Base-by-base conservation (phyloP, 1,139 yeast genomes). In the Kluyveromyces marxianus region DNA sequence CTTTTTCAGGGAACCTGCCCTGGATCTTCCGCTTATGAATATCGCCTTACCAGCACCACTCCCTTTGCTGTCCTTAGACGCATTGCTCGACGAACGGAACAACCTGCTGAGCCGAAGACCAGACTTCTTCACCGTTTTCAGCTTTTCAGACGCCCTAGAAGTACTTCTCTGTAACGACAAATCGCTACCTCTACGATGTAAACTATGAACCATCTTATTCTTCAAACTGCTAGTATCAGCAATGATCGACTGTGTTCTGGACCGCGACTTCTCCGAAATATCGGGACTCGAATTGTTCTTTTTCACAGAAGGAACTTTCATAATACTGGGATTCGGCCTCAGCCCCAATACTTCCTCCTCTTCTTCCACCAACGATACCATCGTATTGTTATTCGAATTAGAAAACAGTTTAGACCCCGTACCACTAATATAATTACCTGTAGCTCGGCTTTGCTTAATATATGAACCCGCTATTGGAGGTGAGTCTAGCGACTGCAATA, bases 381-480 rank as follows among this genome's bases (percentile, higher is more conserved):
- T 37, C n/a, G 43, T 40, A n/a, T 34, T 34, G 25, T 40, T 40
- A 2, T 40, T 27, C 31, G 38, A 34, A 25, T 26, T 5, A n/a
- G 38, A 28, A 27, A 34, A 40, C 7, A 40, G 21, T 24, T 34
- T 39, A 10, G 42, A 34, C 3, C 14, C 25, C 10, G 37, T 34
- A 5, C 33, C 37, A 7, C 14, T 25, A 7, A 6, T 24, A 14
- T 33, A 21, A 28, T 14, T 33, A n/a, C 25, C 25, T 3, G 31
- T 32, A 21, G 31, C 33, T n/a, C 35, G 14, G 26, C 34, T 28
- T 7, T 34, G 35, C 7, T 35, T 25, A 56, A 61, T 50, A 31
- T 50, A 57, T 40, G 54, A 53, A 27, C 51, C 55, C 1, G 61
- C 51, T 4, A 63, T 57, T 0, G 67, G 65, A 3, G 67, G 67